A percentile compares a stretch with the other conserved stretches of the same genome.
Evolutionary conservation across 2,329 filamentous ascomycete genomes (phyloP).

Genomic region (Exophiala aquamarina): DNA sequence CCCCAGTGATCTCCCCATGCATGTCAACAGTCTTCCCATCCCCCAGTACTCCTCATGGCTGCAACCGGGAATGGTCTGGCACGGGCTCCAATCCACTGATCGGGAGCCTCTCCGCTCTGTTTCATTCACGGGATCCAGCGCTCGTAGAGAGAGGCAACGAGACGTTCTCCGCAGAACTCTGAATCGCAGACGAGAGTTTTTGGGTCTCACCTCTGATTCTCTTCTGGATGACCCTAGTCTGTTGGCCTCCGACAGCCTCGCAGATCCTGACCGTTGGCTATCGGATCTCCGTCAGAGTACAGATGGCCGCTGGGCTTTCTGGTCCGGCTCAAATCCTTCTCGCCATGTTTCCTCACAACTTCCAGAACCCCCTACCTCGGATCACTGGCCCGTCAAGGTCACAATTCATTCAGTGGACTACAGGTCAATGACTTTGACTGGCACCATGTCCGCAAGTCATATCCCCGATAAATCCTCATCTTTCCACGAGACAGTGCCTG

Average conservation of each 20-base stretch:
- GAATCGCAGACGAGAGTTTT: slow-evolving; percentile 7
- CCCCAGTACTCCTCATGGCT: slow-evolving; percentile 62
- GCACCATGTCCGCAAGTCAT: slow-evolving; percentile 70
- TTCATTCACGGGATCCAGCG: neutral
- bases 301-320: slow-evolving; percentile 32
- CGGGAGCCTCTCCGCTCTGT: slow-evolving; percentile 8
- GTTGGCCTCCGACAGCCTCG: neutral
- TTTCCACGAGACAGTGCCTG: slow-evolving; percentile 12
- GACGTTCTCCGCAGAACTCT: slow-evolving; percentile 12
- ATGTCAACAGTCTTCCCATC: slow-evolving; percentile 29
- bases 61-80: slow-evolving; percentile 59
- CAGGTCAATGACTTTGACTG: slow-evolving; percentile 60
- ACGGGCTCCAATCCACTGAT: slow-evolving; percentile 61
- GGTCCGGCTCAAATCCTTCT: slow-evolving; percentile 20
- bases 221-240: slow-evolving; percentile 2
- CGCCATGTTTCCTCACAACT: slow-evolving; percentile 30
- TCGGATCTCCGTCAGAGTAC: slow-evolving; percentile 17
- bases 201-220: neutral
- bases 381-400: slow-evolving; percentile 68
- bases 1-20: slow-evolving; percentile 26
- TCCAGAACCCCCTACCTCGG: slow-evolving; percentile 35
- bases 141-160: slow-evolving; percentile 17
- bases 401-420: slow-evolving; percentile 64
- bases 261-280: slow-evolving; percentile 16
- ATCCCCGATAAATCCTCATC: slow-evolving; percentile 47